Conservation (phyloP, 495 filamentous ascomycete species). For the Usnea hakonensis region DNA sequence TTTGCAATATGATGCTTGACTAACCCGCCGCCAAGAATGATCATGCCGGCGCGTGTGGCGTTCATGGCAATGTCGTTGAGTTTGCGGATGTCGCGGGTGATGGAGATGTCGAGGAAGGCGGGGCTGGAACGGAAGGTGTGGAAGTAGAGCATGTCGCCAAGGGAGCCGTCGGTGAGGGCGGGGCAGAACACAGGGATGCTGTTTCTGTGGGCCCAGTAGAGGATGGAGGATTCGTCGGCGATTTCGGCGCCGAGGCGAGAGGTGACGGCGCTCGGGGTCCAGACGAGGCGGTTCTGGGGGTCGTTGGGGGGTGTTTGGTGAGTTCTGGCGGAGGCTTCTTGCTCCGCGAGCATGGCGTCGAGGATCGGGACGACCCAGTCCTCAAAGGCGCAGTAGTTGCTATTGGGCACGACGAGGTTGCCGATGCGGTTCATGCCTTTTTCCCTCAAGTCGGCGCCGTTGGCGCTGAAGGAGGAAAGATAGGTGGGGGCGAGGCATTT, state of each 20-base stretch:
- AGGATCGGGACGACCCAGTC: conserved; percentile 95
- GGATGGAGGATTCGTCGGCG: conserved; percentile 77
- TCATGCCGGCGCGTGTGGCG: conserved; percentile 80
- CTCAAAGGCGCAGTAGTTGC: conserved; percentile 93
- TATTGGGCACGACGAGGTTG: conserved; percentile 92
- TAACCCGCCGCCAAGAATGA: conserved; percentile 86
- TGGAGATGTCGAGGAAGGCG: conserved; percentile 69
- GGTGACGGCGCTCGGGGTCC: conserved; percentile 88
- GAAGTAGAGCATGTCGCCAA: conserved; percentile 97
- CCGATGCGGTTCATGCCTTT: conserved; percentile 92
- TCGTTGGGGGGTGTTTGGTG: conserved; percentile 34
- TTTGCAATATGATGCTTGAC: conserved; percentile 98
- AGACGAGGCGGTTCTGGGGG: conserved; percentile 62
- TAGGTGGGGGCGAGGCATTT: conserved; percentile 95
- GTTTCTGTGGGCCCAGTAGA: conserved; percentile 92
- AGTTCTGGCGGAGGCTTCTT: conserved; percentile 59
- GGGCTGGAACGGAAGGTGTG: conserved; percentile 86
- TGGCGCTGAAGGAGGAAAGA: conserved; percentile 70
- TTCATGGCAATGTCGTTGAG: conserved; percentile 90
- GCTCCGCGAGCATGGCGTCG: conserved; percentile 84
- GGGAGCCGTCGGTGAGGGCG: conserved; percentile 84
- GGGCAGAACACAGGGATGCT: conserved; percentile 95
- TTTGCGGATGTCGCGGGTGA: conserved; percentile 78
- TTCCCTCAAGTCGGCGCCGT: conserved; percentile 64
- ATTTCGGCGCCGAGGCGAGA: conserved; percentile 83